phyloP scores from a whole-genome alignment of 2,329 filamentous ascomycete genomes.

The Cercospora sp. region DNA sequence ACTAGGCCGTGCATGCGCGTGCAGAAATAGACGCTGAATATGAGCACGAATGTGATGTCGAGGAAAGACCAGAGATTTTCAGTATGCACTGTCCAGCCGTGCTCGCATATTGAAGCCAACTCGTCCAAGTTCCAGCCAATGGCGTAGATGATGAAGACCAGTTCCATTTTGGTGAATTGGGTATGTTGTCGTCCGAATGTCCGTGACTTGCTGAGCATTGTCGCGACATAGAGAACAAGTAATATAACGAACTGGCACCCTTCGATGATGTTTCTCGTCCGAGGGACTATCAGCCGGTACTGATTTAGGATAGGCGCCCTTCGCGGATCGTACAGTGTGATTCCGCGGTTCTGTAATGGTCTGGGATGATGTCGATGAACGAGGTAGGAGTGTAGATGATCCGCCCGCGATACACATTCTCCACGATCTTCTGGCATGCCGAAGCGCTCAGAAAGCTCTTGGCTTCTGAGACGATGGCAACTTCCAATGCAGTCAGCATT shows the following conservation, averaged over 20 bases:
- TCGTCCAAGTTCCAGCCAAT: constrained; percentile 79
- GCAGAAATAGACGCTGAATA: constrained; percentile 69
- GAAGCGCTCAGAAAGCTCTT: constrained; percentile 76
- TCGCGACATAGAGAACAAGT: constrained; percentile 66
- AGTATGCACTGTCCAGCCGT: constrained; percentile 78
- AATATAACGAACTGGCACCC: constrained; percentile 71
- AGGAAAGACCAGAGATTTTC: constrained; percentile 89
- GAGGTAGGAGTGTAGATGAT: constrained; percentile 80
- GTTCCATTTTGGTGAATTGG: constrained; percentile 55
- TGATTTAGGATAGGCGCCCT: constrained; percentile 77
- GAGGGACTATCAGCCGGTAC: constrained; percentile 79
- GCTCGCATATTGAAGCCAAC: constrained; percentile 73
- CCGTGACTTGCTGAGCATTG: constrained; percentile 70
- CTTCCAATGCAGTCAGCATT: constrained; percentile 75
- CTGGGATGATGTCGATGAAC: constrained; percentile 80
- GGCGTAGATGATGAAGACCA: constrained; percentile 70
- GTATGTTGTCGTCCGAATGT: constrained; percentile 41
- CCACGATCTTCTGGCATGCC: constrained; percentile 77
- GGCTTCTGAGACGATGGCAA: constrained; percentile 80
- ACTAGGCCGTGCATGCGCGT: constrained; percentile 67
- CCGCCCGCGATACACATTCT: constrained; percentile 77
- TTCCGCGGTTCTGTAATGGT: constrained; percentile 80
- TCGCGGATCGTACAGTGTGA: constrained; percentile 76
- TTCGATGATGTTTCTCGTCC: constrained; percentile 75
- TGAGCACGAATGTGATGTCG: constrained; percentile 73